Conservation (phyloP, 768 basidiomycete species). For the Macrolepiota albuminosa region DNA sequence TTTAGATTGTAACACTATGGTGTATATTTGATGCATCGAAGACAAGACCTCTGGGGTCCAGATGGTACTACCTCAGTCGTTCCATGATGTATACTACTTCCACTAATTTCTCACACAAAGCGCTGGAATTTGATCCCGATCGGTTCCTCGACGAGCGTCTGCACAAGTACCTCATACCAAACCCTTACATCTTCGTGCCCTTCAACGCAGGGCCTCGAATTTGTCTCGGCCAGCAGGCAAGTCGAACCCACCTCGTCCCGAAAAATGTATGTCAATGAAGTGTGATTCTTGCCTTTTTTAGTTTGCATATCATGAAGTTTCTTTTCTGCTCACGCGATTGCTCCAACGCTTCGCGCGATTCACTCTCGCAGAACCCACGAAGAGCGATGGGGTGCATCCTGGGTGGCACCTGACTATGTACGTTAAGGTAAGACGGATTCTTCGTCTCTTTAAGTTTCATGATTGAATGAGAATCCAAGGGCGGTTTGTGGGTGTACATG, state of each 20-base stretch:
- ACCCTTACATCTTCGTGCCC: slow-evolving; percentile 54
- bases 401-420: slow-evolving; percentile 53
- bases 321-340: slow-evolving; percentile 58
- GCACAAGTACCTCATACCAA: slow-evolving; percentile 48
- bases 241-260: background rate
- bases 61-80: slow-evolving; percentile 40
- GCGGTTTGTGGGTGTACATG: slow-evolving; percentile 32
- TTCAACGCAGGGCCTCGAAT: slow-evolving; percentile 51
- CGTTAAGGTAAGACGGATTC: slow-evolving; percentile 28
- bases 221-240: slow-evolving; percentile 47
- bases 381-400: slow-evolving; percentile 40
- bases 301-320: slow-evolving; percentile 65
- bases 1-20: slow-evolving; percentile 16
- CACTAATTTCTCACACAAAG: slow-evolving; percentile 22
- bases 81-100: background rate
- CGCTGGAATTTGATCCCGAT: slow-evolving; percentile 60
- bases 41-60: slow-evolving; percentile 62
- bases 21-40: slow-evolving; percentile 55
- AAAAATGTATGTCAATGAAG: background rate
- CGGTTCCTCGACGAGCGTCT: slow-evolving; percentile 61
- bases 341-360: slow-evolving; percentile 50
- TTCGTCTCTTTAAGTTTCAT: background rate
- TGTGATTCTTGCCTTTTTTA: slow-evolving; percentile 16
- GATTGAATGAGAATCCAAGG: slow-evolving; percentile 15
- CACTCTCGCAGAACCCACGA: slow-evolving; percentile 38